Evolutionary conservation across 768 basidiomycete species (phyloP), one percentile per base, ranked within the genome.

Genomic region (Sutorius australiensis): DNA sequence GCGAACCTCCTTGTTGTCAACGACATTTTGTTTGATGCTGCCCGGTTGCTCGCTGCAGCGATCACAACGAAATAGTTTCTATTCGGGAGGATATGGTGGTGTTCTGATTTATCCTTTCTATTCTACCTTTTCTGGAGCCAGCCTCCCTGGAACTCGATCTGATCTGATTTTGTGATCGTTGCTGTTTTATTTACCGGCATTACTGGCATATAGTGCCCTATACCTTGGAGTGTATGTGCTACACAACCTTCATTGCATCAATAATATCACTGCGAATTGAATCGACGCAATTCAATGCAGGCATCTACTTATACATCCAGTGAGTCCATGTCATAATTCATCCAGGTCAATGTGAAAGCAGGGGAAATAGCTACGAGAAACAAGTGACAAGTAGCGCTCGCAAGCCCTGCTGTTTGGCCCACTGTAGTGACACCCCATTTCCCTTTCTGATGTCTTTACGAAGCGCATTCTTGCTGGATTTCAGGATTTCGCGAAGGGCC

Each of bases 321-420:
- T 42, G 13, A 24, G 12, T 53, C 31, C 10, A n/a, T 31, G 21
- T 38, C 17, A 36, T 16, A 17, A 50, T 30, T 12, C 19, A 27
- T 19, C 6, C 12, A 6, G 13, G 11, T 40, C 42, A 17, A 45
- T 28, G 16, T 32, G n/a, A 33, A 30, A 31, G 27, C 4, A 53
- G 17, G 24, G n/a, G 16, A 19, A 9, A 11, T 11, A 24, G n/a
- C 43, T 65, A 79, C 31, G 68, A 63, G 58, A 72, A 73, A 61
- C 75, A 79, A 28, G 73, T 69, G 34, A 89, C 80, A 44, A 90
- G 70, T 12, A 89, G 70, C n/a, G 84, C 84, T 51, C 80, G 74
- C 42, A 83, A 65, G 1, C 86, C 86, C 11, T 76, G 76, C 51
- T 80, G 67, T 73, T 89, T 89, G 30, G 86, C 85, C 78, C 78